These are phyloP conservation scores for Pyrenophora teres DNA, from an alignment of 2,329 filamentous ascomycete species.

Conservation along the genomic window DNA sequence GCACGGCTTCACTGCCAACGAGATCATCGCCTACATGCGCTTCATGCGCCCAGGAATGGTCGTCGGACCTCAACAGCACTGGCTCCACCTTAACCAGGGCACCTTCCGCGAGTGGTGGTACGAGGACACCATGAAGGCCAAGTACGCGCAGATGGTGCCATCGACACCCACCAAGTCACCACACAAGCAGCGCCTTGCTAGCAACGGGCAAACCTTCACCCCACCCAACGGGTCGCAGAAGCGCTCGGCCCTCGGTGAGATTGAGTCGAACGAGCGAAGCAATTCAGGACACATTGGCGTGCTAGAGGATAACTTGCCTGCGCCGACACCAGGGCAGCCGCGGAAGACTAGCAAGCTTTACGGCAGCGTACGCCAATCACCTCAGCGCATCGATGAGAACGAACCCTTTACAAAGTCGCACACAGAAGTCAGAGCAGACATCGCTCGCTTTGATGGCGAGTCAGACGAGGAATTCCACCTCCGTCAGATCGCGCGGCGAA, in stretches of 20 bases:
- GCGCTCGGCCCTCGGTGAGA: slow-evolving; percentile 88
- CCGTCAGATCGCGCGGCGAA: slow-evolving; percentile 64
- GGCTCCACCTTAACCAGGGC: slow-evolving; percentile 96
- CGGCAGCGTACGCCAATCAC: slow-evolving; percentile 56
- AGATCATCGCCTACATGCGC: slow-evolving; percentile 96
- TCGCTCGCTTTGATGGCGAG: slow-evolving; percentile 65
- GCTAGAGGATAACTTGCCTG: slow-evolving; percentile 91
- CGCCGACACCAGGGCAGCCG: slow-evolving; percentile 93
- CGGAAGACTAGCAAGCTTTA: slow-evolving; percentile 83
- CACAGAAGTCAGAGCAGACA: slow-evolving; percentile 63
- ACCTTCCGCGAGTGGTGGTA: slow-evolving; percentile 98
- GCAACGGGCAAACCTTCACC: slow-evolving; percentile 74
- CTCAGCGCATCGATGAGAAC: slow-evolving; percentile 53
- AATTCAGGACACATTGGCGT: slow-evolving; percentile 59
- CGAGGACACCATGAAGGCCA: slow-evolving; percentile 78
- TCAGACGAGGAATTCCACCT: slow-evolving; percentile 84
- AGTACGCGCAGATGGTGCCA: slow-evolving; percentile 67
- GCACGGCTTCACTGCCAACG: slow-evolving; percentile 95
- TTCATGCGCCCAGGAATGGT: slow-evolving; percentile 99
- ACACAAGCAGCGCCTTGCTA: slow-evolving; percentile 57
- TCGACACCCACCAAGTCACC: slow-evolving; percentile 62
- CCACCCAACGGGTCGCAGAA: slow-evolving; percentile 79
- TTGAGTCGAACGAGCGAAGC: slow-evolving; percentile 74
- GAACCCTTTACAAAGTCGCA: slow-evolving; percentile 57
- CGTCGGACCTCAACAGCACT: slow-evolving; percentile 97